Percentiles rank a stretch among this genome's conserved stretches.
phyloP scores from a whole-genome alignment of 768 basidiomycete genomes.

The Suillus sp. region DNA sequence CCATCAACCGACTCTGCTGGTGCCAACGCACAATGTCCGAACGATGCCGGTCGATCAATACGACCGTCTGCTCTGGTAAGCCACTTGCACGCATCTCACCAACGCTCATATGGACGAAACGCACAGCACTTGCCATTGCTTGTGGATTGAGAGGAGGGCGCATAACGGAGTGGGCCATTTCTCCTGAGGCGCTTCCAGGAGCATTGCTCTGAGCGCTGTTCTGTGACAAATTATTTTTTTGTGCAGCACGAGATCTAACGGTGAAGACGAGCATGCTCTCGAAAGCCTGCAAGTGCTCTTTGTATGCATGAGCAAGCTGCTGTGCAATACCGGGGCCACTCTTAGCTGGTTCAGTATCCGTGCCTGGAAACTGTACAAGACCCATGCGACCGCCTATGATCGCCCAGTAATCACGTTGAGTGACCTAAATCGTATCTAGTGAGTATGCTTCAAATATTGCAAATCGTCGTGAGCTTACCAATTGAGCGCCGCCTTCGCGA shows the following conservation, averaged over 20 bases:
- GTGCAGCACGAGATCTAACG: conserved; percentile 29
- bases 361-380: conserved; percentile 64
- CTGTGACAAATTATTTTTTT: conserved; percentile 18
- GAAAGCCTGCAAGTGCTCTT: conserved; percentile 56
- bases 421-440: conserved; percentile 43
- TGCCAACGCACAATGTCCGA: conserved; percentile 26
- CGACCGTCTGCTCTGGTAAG: conserved; percentile 52
- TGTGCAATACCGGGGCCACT: conserved; percentile 63
- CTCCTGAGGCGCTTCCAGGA: conserved; percentile 7
- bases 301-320: conserved; percentile 62
- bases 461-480: conserved; percentile 39
- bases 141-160: conserved; percentile 25
- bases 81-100: conserved; percentile 55
- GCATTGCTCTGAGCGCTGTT: conserved; percentile 20
- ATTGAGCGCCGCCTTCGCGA: conserved; percentile 52
- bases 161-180: not conserved
- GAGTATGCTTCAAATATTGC: conserved; percentile 11
- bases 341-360: conserved; percentile 59
- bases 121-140: conserved; percentile 47
- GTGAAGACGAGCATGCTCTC: conserved; percentile 55
- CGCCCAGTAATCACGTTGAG: conserved; percentile 59
- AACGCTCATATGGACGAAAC: conserved; percentile 46
- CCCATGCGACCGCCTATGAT: conserved; percentile 70
- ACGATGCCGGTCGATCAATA: conserved; percentile 59
- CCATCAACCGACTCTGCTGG: conserved; percentile 25